phyloP scores from a whole-genome alignment of 495 filamentous ascomycete genomes.

The Penicillium coprophilum region DNA sequence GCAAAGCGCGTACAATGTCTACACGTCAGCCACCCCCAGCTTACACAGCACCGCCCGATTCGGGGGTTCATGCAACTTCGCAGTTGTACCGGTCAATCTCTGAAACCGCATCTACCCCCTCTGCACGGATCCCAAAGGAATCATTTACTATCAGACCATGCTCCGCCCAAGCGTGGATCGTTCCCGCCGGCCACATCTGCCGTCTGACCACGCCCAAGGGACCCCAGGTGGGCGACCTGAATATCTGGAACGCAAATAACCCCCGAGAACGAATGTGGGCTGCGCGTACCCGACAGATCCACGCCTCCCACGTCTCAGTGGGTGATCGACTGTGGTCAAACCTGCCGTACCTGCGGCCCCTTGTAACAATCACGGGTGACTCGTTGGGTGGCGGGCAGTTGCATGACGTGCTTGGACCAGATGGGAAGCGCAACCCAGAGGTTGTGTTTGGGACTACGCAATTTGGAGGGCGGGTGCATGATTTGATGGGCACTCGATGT shows the following conservation, averaged over 20 bases:
- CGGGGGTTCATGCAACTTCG: conserved; percentile 39
- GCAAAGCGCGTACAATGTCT: conserved; percentile 23
- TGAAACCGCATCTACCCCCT: conserved; percentile 32
- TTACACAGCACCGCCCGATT: conserved; percentile 40
- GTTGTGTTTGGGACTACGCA: conserved; percentile 41
- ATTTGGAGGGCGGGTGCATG: conserved; percentile 61
- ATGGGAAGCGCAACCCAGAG: conserved; percentile 38
- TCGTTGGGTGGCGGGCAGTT: conserved; percentile 59
- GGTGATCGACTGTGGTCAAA: conserved; percentile 75
- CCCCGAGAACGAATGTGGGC: conserved; percentile 81
- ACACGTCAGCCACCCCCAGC: conserved; percentile 43
- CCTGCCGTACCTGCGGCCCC: conserved; percentile 71
- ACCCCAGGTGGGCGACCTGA: conserved; percentile 78
- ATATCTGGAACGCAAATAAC: conserved; percentile 75
- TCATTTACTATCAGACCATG: conserved; percentile 48
- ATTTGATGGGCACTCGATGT: conserved; percentile 74
- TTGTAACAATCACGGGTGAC: conserved; percentile 70
- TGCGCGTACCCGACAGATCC: conserved; percentile 71
- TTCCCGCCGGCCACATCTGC: conserved; percentile 61
- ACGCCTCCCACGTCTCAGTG: conserved; percentile 67
- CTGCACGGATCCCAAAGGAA: conserved; percentile 34
- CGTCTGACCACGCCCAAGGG: conserved; percentile 71
- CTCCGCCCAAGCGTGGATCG: conserved; percentile 64
- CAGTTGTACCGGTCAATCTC: conserved; percentile 43
- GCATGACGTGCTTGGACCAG: conserved; percentile 41